Evolutionary conservation across 1,284 basidiomycete species (phyloP).

Genomic region (Trichosporon sp.): DNA sequence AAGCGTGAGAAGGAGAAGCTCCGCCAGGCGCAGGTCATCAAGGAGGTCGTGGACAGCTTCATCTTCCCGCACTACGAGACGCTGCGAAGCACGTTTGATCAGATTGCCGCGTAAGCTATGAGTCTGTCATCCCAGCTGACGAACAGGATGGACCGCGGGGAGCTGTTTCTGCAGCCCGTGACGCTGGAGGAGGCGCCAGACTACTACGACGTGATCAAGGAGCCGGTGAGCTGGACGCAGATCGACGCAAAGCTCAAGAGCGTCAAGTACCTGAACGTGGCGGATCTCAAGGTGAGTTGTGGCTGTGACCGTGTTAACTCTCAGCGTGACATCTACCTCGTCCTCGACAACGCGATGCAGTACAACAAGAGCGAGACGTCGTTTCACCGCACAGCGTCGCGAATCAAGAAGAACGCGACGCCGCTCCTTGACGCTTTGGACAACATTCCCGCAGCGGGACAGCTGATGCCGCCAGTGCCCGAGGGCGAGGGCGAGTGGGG

Average conservation of each 20-base stretch:
- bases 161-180: slow-evolving; percentile 81
- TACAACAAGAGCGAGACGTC: slow-evolving; percentile 80
- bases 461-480: not conserved
- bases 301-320: not conserved
- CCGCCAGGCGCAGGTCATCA: slow-evolving; percentile 70
- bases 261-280: slow-evolving; percentile 74
- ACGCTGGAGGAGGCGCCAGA: slow-evolving; percentile 72
- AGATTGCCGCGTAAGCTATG: slow-evolving; percentile 67
- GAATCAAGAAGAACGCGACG: slow-evolving; percentile 66
- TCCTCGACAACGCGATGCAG: slow-evolving; percentile 79
- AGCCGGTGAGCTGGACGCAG: slow-evolving; percentile 82
- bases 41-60: slow-evolving; percentile 66
- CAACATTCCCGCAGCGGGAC: slow-evolving; percentile 35
- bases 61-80: slow-evolving; percentile 69
- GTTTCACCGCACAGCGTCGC: slow-evolving; percentile 72
- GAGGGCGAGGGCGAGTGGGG: not conserved
- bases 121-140: slow-evolving; percentile 20
- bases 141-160: slow-evolving; percentile 70
- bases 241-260: slow-evolving; percentile 79
- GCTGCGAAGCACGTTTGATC: slow-evolving; percentile 70
- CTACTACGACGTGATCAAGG: slow-evolving; percentile 85
- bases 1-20: slow-evolving; percentile 85
- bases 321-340: slow-evolving; percentile 78
- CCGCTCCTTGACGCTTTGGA: slow-evolving; percentile 68
- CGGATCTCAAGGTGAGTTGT: slow-evolving; percentile 70